phyloP scores from a whole-genome alignment of 2,329 filamentous ascomycete species.

The Alternaria atra region DNA sequence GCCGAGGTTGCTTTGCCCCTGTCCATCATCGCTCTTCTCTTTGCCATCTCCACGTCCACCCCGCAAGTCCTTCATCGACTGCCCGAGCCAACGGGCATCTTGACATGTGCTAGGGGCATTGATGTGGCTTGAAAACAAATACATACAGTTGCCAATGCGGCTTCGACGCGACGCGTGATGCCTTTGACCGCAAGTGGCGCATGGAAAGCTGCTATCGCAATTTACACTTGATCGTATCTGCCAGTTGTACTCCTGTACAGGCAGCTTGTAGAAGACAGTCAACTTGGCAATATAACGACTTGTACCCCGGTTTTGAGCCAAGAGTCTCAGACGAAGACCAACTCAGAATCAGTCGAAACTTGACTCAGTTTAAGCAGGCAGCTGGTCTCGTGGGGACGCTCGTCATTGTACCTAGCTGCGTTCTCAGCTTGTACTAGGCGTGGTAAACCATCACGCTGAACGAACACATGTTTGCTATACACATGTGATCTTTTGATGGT shows the following conservation, averaged over 20 bases:
- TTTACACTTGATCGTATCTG: background rate
- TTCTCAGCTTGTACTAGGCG: background rate
- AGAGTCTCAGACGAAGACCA: background rate
- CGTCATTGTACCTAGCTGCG: background rate
- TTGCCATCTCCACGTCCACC: background rate
- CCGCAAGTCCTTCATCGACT: background rate
- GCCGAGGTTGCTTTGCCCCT: slow-evolving; percentile 9
- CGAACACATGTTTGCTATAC: background rate
- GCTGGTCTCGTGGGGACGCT: background rate
- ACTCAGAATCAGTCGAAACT: background rate
- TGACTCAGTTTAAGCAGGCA: background rate
- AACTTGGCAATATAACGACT: slow-evolving; percentile 2
- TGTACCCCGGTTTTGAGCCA: background rate
- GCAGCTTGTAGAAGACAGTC: background rate
- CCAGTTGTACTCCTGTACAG: background rate
- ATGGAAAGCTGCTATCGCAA: background rate
- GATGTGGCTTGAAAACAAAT: background rate
- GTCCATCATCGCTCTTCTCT: slow-evolving; percentile 1
- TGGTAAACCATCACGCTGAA: background rate
- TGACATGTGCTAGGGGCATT: background rate
- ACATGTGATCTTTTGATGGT: slow-evolving; percentile 1
- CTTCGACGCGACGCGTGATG: background rate
- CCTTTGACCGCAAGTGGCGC: background rate
- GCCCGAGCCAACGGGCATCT: background rate
- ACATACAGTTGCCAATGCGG: background rate